A percentile compares a stretch with the other conserved stretches of the same genome.
Evolutionary conservation across 2,329 filamentous ascomycete genomes (phyloP).

Genomic region (Nothomitra cinnamomea): DNA sequence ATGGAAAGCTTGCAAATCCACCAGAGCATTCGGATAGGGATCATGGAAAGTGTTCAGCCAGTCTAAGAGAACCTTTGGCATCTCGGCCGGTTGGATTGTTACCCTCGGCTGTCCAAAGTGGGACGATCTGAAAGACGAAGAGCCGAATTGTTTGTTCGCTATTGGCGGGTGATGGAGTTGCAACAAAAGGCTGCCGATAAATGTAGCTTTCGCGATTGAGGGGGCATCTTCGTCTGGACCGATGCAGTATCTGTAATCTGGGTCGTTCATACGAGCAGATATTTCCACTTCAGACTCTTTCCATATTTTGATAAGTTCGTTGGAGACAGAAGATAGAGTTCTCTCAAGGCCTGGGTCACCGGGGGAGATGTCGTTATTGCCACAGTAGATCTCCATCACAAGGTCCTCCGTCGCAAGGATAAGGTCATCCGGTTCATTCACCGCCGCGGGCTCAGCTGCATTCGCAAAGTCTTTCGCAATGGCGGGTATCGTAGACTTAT

Average conservation of each 20-base stretch:
- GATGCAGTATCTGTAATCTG: conserved; percentile 41
- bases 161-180: conserved; percentile 55
- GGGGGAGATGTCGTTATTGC: conserved; percentile 19
- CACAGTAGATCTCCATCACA: conserved; percentile 46
- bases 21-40: conserved; percentile 49
- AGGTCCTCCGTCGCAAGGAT: conserved; percentile 61
- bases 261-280: not conserved
- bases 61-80: conserved; percentile 64
- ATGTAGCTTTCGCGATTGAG: conserved; percentile 58
- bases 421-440: conserved; percentile 54
- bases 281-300: conserved; percentile 13
- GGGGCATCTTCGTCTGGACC: conserved; percentile 45
- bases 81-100: conserved; percentile 23
- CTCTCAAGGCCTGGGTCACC: conserved; percentile 18
- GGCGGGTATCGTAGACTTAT: conserved; percentile 46
- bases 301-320: conserved; percentile 22
- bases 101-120: conserved; percentile 7
- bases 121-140: conserved; percentile 4
- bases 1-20: conserved; percentile 42
- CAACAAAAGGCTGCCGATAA: conserved; percentile 60
- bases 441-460: conserved; percentile 36
- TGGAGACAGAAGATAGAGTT: conserved; percentile 20
- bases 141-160: conserved; percentile 14
- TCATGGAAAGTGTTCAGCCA: conserved; percentile 70
- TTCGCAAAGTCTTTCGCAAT: conserved; percentile 54